Base-by-base conservation (phyloP, 148 eudicot species). In the Rhododendron simsii region DNA sequence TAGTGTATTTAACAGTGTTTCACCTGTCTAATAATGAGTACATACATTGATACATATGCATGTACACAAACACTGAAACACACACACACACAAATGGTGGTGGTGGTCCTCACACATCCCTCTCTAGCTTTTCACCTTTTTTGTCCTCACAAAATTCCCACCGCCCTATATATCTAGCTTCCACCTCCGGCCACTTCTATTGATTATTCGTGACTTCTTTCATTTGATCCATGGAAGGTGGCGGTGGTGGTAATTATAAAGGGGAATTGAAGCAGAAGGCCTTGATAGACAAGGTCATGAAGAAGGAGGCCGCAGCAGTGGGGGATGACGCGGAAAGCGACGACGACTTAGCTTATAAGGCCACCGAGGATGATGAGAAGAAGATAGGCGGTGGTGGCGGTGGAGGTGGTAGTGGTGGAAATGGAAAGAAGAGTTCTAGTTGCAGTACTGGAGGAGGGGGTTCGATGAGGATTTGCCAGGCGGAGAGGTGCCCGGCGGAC, bases 401-500 rank as follows among this genome's bases (percentile, higher is more conserved):
- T 41, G 44, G 44, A 6, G 44, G 44, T 41, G 45, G 45, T 41
- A 41, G 45, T 41, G 45, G 28, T n/a, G 83, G 73, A 18, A 23
- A n/a, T 37, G 81, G 30, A 12, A 78, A 78, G 81, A 78, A 45
- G 44, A 16, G 33, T 7, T 75, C 11, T 3, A 39, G 9, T 75
- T 75, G n/a, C 48, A 3, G 80, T 35, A 51, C 13, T 0, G 51
- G 53, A 23, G 47, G 51, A 23, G 47, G 47, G 51, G 47, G 51
- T 41, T 44, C 23, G 23, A 41, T 21, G 51, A 78, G 2, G 51
- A n/a, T 84, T 48, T 92, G 94, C 37, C 93, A 89, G 59, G 94
- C 88, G 21, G 94, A 92, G 87, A 82, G 82, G 57, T 92, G 94
- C 59, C 37, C 55, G 26, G 89, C 87, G 15, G 93, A 89, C 85